Base-by-base conservation (phyloP, 1,284 basidiomycete genomes). In the Hypsizygus ulmarius region DNA sequence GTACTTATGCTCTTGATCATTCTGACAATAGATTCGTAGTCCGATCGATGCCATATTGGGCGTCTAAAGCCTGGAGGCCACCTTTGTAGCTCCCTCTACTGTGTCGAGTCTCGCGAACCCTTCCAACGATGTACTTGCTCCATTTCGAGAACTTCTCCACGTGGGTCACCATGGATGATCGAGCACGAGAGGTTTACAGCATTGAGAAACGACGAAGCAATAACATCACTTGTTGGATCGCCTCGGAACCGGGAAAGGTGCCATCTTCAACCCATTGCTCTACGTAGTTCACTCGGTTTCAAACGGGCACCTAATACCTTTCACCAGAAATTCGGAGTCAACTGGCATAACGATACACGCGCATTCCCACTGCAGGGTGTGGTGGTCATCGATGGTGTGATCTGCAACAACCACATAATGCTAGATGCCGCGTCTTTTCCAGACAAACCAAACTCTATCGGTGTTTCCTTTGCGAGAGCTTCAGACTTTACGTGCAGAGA, bases 191-290 rank as follows among this genome's bases (percentile, higher is more conserved):
- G 25, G 45, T 53, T 7, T 55, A 60, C 40, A 46, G 50, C n/a
- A 35, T 59, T 6, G 45, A 59, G 38, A 19, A 36, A 12, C 27
- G 33, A 12, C 25, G 36, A 12, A 19, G 33, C 11, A 56, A 58
- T 39, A 44, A 46, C 2, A 32, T 58, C 2, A 61, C 60, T 16
- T 62, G 64, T 46, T 66, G 64, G 63, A 60, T 66, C 18, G 54
- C 59, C 6, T 66, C 64, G 2, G 58, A 61, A 39, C 54, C 52
- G 8, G 62, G 60, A 19, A 63, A 60, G 53, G 63, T 36, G 7
- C 29, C 19, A 33, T 10, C 7, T 1, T 36, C 8, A 25, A 39
- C 28, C 21, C 32, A 43, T 37, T 12, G 9, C 12, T 37, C 43
- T 18, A 39, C 3, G 7, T 14, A 33, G 11, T 33, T 12, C 14